phyloP scores from a whole-genome alignment of 495 filamentous ascomycete species.

The Penicillium steckii region DNA sequence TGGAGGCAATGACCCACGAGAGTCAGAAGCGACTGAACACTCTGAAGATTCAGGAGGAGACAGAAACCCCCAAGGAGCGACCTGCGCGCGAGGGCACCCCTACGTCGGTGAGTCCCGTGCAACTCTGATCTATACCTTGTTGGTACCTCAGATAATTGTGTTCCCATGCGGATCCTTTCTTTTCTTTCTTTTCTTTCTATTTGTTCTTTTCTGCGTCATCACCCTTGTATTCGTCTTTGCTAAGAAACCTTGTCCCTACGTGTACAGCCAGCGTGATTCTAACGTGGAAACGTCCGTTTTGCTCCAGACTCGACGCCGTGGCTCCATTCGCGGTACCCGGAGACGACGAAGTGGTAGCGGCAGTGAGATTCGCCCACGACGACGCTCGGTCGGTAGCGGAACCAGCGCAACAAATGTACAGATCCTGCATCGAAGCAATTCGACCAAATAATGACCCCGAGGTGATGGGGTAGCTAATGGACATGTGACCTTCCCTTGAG shows the following conservation, averaged over 20 bases:
- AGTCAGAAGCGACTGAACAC: slow-evolving; percentile 82
- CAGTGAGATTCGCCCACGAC: slow-evolving; percentile 45
- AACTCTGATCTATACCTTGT: slow-evolving; percentile 23
- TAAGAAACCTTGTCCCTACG: slow-evolving; percentile 38
- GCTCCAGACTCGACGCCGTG: slow-evolving; percentile 51
- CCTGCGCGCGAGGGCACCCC: slow-evolving; percentile 43
- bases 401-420: slow-evolving; percentile 36
- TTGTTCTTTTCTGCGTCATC: slow-evolving; percentile 14
- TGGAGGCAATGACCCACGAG: slow-evolving; percentile 74
- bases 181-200: slow-evolving; percentile 13
- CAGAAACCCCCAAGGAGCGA: slow-evolving; percentile 42
- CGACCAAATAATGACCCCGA: slow-evolving; percentile 34
- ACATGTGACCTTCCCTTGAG: slow-evolving; percentile 29
- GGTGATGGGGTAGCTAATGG: slow-evolving; percentile 28
- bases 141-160: slow-evolving; percentile 18
- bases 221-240: slow-evolving; percentile 37
- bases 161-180: slow-evolving; percentile 12
- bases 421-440: slow-evolving; percentile 49
- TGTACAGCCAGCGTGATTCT: slow-evolving; percentile 52
- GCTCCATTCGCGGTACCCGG: slow-evolving; percentile 39
- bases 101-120: slow-evolving; percentile 41
- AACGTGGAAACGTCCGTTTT: slow-evolving; percentile 49
- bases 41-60: slow-evolving; percentile 77
- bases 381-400: slow-evolving; percentile 43
- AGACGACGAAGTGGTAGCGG: slow-evolving; percentile 49